A percentile compares a stretch with the other conserved stretches of the same genome.
phyloP scores from a whole-genome alignment of 2,329 filamentous ascomycete genomes.

The Pseudocercospora pini-densiflorae region DNA sequence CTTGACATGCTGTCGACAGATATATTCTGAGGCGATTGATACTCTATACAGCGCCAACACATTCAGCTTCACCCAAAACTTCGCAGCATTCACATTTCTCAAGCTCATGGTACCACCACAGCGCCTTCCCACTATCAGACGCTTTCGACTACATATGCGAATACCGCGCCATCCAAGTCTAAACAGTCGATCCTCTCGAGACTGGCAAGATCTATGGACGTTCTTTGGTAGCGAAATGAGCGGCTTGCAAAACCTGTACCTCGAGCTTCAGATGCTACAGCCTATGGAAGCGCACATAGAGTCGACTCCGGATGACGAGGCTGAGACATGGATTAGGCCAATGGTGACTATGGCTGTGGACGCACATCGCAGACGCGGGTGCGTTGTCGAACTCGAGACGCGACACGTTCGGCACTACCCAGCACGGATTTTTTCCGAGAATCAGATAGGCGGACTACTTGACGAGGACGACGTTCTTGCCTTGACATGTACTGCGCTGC shows the following conservation, averaged over 20 bases:
- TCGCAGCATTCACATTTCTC: slow-evolving; percentile 38
- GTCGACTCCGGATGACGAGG: slow-evolving; percentile 32
- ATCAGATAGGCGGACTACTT: slow-evolving; percentile 3
- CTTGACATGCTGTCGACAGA: slow-evolving; percentile 37
- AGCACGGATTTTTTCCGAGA: slow-evolving; percentile 25
- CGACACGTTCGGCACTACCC: slow-evolving; percentile 33
- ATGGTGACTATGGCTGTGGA: slow-evolving; percentile 38
- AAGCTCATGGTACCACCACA: slow-evolving; percentile 36
- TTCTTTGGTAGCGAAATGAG: slow-evolving; percentile 38
- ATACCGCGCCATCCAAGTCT: slow-evolving; percentile 38
- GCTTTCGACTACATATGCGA: slow-evolving; percentile 37
- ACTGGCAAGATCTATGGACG: slow-evolving; percentile 38
- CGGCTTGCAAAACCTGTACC: slow-evolving; percentile 35
- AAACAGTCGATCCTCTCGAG: slow-evolving; percentile 36
- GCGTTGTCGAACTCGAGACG: slow-evolving; percentile 36
- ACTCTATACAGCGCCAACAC: slow-evolving; percentile 39
- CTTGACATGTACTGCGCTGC: slow-evolving; percentile 30
- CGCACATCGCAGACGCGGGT: slow-evolving; percentile 33
- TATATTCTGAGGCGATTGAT: slow-evolving; percentile 39
- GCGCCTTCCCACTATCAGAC: slow-evolving; percentile 34
- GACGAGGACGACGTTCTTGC: slow-evolving; percentile 25
- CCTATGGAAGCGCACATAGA: slow-evolving; percentile 36
- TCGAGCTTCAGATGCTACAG: slow-evolving; percentile 36
- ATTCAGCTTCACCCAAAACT: slow-evolving; percentile 41
- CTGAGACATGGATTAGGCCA: slow-evolving; percentile 35